Evolutionary conservation across 2,329 filamentous ascomycete genomes (phyloP).

Genomic region (Stylonectria norvegica): DNA sequence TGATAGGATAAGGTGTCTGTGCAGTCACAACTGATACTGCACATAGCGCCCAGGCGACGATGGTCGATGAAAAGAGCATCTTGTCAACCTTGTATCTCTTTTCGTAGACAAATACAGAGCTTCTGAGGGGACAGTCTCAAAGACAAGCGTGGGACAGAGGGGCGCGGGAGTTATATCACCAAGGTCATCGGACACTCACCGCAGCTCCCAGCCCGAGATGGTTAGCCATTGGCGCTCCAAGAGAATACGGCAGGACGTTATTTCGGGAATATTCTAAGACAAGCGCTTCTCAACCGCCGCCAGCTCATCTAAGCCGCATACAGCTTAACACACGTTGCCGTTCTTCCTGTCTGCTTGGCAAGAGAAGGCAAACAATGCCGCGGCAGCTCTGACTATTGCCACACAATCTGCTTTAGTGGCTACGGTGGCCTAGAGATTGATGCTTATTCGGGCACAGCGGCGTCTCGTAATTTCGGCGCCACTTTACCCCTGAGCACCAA

Average conservation of each 20-base stretch:
- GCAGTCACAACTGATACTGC: background rate
- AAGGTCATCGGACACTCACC: background rate
- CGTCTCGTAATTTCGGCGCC: too few species aligned
- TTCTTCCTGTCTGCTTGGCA: background rate
- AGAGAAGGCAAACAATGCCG: background rate
- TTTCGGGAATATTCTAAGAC: background rate
- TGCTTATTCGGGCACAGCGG: too few species aligned
- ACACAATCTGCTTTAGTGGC: too few species aligned
- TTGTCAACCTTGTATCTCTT: background rate
- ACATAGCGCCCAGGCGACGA: background rate
- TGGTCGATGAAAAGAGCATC: background rate
- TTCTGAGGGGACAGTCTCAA: background rate
- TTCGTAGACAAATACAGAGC: background rate
- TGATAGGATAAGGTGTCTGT: background rate
- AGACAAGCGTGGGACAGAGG: background rate
- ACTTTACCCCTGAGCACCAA: too few species aligned
- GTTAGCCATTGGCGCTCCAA: background rate
- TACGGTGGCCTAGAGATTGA: too few species aligned
- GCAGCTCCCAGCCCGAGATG: background rate
- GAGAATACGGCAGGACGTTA: background rate
- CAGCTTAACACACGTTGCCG: too few species aligned
- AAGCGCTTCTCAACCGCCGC: background rate
- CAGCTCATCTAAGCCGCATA: background rate
- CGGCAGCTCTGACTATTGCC: background rate
- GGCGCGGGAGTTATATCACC: background rate